Percentiles rank a stretch among this genome's conserved stretches.
These are phyloP conservation scores for Beauveria scarabaeidicola DNA, from an alignment of 2,329 filamentous ascomycete species.

Conservation along the genomic window DNA sequence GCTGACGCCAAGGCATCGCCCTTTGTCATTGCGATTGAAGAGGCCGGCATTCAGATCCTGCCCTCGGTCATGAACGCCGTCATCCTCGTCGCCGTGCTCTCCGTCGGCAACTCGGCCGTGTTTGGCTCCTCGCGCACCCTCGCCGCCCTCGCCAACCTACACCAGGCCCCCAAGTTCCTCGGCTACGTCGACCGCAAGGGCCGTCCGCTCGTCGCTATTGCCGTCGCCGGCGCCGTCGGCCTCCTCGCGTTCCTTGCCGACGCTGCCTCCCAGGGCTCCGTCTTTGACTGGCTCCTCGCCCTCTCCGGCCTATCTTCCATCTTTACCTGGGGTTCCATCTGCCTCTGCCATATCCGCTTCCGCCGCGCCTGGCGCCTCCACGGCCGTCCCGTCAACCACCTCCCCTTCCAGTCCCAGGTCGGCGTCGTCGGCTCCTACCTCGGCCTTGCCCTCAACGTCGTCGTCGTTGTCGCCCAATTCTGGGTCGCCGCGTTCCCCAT, in stretches of 20 bases:
- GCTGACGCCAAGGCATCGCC: conserved; percentile 70
- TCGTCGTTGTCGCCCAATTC: conserved; percentile 77
- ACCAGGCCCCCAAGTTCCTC: conserved; percentile 68
- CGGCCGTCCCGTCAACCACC: conserved; percentile 62
- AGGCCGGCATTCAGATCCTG: conserved; percentile 71
- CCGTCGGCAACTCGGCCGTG: conserved; percentile 84
- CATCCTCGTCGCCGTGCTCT: conserved; percentile 82
- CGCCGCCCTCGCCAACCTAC: conserved; percentile 79
- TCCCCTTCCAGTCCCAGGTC: conserved; percentile 74
- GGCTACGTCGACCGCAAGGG: conserved; percentile 77
- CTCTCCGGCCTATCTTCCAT: conserved; percentile 65
- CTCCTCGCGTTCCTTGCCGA: conserved; percentile 72
- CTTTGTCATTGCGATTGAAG: conserved; percentile 86
- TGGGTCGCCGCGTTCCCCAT: conserved; percentile 79
- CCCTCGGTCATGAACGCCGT: conserved; percentile 92
- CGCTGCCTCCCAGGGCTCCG: conserved; percentile 46
- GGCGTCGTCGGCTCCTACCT: conserved; percentile 74
- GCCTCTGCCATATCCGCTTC: conserved; percentile 87
- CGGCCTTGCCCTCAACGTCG: conserved; percentile 64
- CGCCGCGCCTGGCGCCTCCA: conserved; percentile 65
- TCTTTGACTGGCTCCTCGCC: conserved; percentile 74
- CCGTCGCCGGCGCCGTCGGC: conserved; percentile 57
- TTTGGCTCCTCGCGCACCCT: conserved; percentile 88
- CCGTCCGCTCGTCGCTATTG: conserved; percentile 67
- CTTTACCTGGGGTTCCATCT: conserved; percentile 79